Evolutionary conservation across 176 grass and related monocot species (phyloP).

Genomic region (Guadua angustifolia): DNA sequence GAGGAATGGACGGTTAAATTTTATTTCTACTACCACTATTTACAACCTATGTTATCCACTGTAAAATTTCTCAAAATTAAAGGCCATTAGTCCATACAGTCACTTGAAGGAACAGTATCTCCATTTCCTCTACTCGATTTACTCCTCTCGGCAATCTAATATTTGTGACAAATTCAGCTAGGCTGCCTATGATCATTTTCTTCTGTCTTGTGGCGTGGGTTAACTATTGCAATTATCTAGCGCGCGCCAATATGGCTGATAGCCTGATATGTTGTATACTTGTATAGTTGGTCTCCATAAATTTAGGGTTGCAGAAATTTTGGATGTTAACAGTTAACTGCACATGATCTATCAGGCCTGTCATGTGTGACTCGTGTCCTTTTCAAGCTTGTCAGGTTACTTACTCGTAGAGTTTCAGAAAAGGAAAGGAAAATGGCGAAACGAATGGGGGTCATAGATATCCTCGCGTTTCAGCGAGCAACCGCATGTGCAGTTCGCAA

Average conservation of each 20-base stretch:
- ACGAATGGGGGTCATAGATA: background rate
- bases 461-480: background rate
- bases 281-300: background rate
- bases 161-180: background rate
- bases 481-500: background rate
- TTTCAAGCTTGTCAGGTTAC: constrained; percentile 5
- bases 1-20: too few species aligned
- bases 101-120: constrained; percentile 5
- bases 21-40: too few species aligned
- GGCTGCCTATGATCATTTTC: background rate
- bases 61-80: too few species aligned
- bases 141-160: background rate
- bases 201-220: background rate
- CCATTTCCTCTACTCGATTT: background rate
- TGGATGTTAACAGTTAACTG: background rate
- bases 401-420: background rate
- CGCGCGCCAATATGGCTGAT: background rate
- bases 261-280: background rate
- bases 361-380: background rate
- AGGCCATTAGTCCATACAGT: background rate
- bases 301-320: background rate
- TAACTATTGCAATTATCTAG: background rate
- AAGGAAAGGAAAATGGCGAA: background rate
- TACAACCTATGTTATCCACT: too few species aligned
- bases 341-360: constrained; percentile 13